Evolutionary conservation across 441 rosid species (phyloP).

Genomic region (Pelargonium cotyledonis): DNA sequence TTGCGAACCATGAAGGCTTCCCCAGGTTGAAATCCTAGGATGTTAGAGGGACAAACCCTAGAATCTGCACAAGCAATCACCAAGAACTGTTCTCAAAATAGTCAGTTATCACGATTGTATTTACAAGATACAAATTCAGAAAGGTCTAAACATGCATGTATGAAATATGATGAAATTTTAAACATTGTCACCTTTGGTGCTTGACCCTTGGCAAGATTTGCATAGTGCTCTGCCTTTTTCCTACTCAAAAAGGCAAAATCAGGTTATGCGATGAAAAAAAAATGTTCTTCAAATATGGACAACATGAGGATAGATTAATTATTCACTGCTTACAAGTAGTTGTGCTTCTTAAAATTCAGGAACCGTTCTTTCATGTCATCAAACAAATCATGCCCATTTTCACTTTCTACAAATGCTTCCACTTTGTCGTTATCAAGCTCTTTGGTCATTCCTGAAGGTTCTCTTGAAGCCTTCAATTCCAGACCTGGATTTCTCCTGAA

Average conservation of each 20-base stretch:
- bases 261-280: constrained; percentile 18
- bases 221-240: constrained; percentile 59
- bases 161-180: not conserved
- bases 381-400: constrained; percentile 40
- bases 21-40: constrained; percentile 92
- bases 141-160: not conserved
- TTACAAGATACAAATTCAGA: constrained; percentile 10
- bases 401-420: constrained; percentile 26
- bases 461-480: constrained; percentile 35
- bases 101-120: constrained; percentile 26
- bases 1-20: constrained; percentile 89
- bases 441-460: constrained; percentile 30
- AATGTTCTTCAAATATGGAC: constrained; percentile 13
- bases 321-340: constrained; percentile 52
- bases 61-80: constrained; percentile 97
- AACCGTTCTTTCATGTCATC: constrained; percentile 63
- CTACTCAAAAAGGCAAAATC: constrained; percentile 31
- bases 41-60: constrained; percentile 84
- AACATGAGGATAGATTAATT: constrained; percentile 11
- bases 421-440: constrained; percentile 31
- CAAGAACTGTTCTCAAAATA: constrained; percentile 59
- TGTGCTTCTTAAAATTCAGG: constrained; percentile 60
- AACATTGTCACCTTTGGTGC: constrained; percentile 60
- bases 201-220: constrained; percentile 62
- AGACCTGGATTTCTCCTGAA: constrained; percentile 37